Base-by-base conservation (phyloP, 495 filamentous ascomycete genomes). In the Xylaria castorea region DNA sequence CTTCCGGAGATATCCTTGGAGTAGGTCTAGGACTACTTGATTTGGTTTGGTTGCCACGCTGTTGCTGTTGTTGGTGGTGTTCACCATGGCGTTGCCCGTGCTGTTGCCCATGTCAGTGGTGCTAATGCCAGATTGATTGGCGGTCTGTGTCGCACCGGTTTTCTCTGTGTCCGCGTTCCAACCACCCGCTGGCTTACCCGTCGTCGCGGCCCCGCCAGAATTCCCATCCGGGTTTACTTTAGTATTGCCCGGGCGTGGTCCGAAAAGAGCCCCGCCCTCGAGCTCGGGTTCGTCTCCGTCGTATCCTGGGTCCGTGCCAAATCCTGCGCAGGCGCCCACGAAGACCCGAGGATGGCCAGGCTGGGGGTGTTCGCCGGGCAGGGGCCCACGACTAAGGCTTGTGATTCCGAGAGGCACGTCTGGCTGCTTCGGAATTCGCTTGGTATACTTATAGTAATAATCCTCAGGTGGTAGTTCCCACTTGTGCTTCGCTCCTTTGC, bases 351-450 rank as follows among this genome's bases (percentile, higher is more conserved):
- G 48, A 12, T 76, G 44, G 1, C 25, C 22, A 25, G 74, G 70
- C 0, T 1, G 0, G 8, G 75, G 68, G 25, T 67, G 70, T 5
- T 74, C 62, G 38, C 75, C 72, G 16, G 74, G 77, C 68, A 77
- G 20, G 5, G 62, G 66, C 9, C 73, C 75, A 7, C 58, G 50
- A 5, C 50, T 36, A 2, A 70, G 5, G 7, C 53, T 73, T 27
- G 3, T 55, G 53, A 77, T 68, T 18, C 65, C 44, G n/a, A 65
- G 71, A 48, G 77, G 77, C 22, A 79, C 61, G 0, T 71, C 27
- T 32, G 63, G 72, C 14, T 50, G 27, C 27, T 6, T 20, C 30
- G 50, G 36, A 12, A 76, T 27, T 22, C 14, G 61, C 68, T 55
- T 75, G 34, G 65, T 73, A 5, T 62, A 6, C 57, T 34, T 72